Evolutionary conservation across 2,329 filamentous ascomycete species (phyloP).

Genomic region (Dendryphion nanum): DNA sequence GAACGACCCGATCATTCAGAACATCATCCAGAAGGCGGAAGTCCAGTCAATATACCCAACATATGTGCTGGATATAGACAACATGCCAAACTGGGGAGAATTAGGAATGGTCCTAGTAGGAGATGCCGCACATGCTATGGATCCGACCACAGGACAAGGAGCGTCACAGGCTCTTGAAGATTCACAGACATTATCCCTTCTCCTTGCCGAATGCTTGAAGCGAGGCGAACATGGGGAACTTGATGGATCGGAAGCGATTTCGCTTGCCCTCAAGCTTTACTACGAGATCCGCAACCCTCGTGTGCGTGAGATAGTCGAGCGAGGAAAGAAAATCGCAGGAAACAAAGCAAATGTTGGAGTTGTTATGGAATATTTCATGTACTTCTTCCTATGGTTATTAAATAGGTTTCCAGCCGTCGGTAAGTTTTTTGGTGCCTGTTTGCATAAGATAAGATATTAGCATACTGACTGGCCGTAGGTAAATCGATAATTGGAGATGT

Average conservation of each 20-base stretch:
- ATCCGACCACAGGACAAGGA: constrained; percentile 55
- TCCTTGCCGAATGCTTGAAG: constrained; percentile 23
- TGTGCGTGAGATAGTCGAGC: constrained; percentile 14
- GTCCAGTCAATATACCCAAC: constrained; percentile 49
- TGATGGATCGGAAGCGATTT: constrained; percentile 7
- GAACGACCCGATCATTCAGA: constrained; percentile 42
- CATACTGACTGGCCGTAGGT: constrained; percentile 3
- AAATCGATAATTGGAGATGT: constrained; percentile 13
- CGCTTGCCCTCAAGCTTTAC: constrained; percentile 13
- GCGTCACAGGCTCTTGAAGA: constrained; percentile 58
- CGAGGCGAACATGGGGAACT: constrained; percentile 2
- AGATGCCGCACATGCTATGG: constrained; percentile 58
- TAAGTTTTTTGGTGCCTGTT: constrained; percentile 13
- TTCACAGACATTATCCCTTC: constrained; percentile 46
- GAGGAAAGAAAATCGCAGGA: constrained; percentile 16
- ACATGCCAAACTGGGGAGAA: constrained; percentile 48
- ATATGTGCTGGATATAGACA: constrained; percentile 44
- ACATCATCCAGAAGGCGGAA: constrained; percentile 35
- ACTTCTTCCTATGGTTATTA: constrained; percentile 20
- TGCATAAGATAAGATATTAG: neutral
- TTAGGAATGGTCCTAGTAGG: constrained; percentile 54
- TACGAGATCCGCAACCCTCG: constrained; percentile 20
- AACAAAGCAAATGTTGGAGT: constrained; percentile 16
- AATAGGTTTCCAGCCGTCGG: constrained; percentile 13
- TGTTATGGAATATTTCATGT: constrained; percentile 19